Evolutionary conservation across 2,329 filamentous ascomycete species (phyloP).

Genomic region (Phyllosticta citribraziliensis): DNA sequence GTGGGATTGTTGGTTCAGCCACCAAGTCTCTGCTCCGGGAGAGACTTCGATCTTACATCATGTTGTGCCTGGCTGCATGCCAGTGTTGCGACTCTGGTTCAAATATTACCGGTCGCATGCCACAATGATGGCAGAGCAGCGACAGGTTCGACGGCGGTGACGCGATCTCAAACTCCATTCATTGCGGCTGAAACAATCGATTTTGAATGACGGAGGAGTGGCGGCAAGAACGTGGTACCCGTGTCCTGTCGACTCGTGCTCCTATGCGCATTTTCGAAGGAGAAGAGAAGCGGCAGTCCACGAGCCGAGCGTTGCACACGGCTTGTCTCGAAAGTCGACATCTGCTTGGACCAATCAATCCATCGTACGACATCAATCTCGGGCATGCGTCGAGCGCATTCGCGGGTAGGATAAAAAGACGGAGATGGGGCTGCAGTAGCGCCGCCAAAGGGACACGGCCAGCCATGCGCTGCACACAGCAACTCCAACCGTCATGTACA

Average conservation of each 20-base stretch:
- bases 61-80: not conserved
- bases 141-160: not conserved
- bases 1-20: not conserved
- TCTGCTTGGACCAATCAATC: not conserved
- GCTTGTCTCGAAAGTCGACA: not conserved
- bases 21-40: not conserved
- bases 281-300: not conserved
- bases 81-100: not conserved
- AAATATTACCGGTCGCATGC: not conserved
- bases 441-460: not conserved
- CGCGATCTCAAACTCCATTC: not conserved
- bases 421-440: not conserved
- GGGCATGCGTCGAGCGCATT: not conserved
- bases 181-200: not conserved
- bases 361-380: not conserved
- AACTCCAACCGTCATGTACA: not conserved
- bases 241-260: not conserved
- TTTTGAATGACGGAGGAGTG: not conserved
- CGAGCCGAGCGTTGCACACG: not conserved
- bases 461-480: not conserved
- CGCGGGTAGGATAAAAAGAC: not conserved
- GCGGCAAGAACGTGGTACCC: not conserved
- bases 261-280: not conserved
- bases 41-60: not conserved
- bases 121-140: not conserved